These are phyloP conservation scores for Crassisporium funariophilum DNA, from an alignment of 768 basidiomycete species.

Conservation along the genomic window DNA sequence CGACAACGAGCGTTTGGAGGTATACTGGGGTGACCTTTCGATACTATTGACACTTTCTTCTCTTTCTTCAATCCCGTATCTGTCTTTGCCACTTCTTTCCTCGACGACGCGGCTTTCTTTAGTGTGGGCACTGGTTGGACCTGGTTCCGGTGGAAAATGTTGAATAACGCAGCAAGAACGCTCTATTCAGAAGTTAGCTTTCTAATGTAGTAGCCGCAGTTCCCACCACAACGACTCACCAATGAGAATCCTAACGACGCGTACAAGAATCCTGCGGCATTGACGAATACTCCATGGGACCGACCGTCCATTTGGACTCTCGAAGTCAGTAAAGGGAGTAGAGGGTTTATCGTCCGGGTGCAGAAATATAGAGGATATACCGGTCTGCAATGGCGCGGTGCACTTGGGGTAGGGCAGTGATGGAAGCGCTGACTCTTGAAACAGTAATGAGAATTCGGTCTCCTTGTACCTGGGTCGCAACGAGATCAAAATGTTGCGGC, in stretches of 20 bases:
- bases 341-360: neutral
- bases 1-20: conserved; percentile 10
- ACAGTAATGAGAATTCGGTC: too few relatives aligned
- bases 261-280: conserved; percentile 33
- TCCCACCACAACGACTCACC: conserved; percentile 25
- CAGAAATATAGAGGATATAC: too few relatives aligned
- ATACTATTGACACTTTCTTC: conserved; percentile 7
- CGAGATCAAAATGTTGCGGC: too few relatives aligned
- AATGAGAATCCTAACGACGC: conserved; percentile 36
- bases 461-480: too few relatives aligned
- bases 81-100: too few relatives aligned
- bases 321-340: neutral
- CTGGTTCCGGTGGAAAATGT: conserved; percentile 17
- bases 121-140: too few relatives aligned
- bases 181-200: conserved; percentile 28
- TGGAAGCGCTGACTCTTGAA: too few relatives aligned
- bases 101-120: too few relatives aligned
- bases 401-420: too few relatives aligned
- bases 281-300: conserved; percentile 28
- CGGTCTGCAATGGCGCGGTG: too few relatives aligned
- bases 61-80: too few relatives aligned
- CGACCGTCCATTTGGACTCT: conserved; percentile 1
- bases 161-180: conserved; percentile 31
- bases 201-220: neutral
- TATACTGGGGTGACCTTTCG: conserved; percentile 6